Conservation (phyloP, 2,329 filamentous ascomycete species). For the Hyphodiscus sp. region DNA sequence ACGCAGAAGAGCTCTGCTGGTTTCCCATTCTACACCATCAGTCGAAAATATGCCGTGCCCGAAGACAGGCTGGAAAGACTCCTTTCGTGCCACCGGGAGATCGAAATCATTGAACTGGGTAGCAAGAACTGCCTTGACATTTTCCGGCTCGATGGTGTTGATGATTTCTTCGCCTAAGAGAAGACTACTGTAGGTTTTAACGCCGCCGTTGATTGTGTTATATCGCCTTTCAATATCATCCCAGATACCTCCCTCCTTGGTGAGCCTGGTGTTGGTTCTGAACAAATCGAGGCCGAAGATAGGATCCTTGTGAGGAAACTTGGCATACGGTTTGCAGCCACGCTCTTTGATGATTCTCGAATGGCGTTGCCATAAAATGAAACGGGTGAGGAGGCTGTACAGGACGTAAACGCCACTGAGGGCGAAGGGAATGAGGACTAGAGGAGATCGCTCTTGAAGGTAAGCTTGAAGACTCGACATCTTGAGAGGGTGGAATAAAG, state of each 20-base stretch:
- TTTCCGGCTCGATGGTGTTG: slow-evolving; percentile 47
- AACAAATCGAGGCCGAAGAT: slow-evolving; percentile 47
- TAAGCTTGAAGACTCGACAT: not conserved
- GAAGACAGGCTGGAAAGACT: slow-evolving; percentile 30
- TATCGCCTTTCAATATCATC: slow-evolving; percentile 31
- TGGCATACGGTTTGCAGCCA: slow-evolving; percentile 40
- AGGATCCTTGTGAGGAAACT: slow-evolving; percentile 46
- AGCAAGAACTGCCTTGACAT: slow-evolving; percentile 50
- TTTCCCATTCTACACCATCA: slow-evolving; percentile 46
- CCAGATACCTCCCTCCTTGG: slow-evolving; percentile 33
- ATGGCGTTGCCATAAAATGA: slow-evolving; percentile 2
- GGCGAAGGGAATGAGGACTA: not conserved
- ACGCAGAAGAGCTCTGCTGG: slow-evolving; percentile 44
- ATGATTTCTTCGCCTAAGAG: slow-evolving; percentile 32
- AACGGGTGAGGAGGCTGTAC: slow-evolving; percentile 5
- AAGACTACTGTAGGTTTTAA: slow-evolving; percentile 6
- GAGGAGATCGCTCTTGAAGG: not conserved
- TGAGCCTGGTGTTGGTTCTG: slow-evolving; percentile 32
- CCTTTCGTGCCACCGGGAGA: slow-evolving; percentile 32
- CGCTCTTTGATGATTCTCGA: slow-evolving; percentile 21
- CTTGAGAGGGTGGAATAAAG: not conserved
- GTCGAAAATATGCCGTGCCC: slow-evolving; percentile 51
- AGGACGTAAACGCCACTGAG: slow-evolving; percentile 8
- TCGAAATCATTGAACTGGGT: slow-evolving; percentile 50
- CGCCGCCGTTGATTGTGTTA: slow-evolving; percentile 8